These are phyloP conservation scores for Candida tallmaniae DNA, from an alignment of 805 yeast species.

Conservation along the genomic window DNA sequence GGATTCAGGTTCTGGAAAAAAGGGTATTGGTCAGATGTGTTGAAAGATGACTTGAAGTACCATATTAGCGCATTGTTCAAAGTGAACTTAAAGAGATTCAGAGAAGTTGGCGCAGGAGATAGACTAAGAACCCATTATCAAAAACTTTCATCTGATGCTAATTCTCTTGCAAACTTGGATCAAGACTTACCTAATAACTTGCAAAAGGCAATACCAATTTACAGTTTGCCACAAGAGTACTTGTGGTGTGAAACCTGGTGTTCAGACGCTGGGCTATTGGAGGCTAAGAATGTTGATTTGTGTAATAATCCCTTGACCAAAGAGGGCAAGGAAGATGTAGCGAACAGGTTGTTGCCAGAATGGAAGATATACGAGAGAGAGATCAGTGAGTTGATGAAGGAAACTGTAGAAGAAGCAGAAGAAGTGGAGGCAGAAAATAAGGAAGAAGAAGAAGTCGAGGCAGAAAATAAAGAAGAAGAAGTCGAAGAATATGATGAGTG, in stretches of 20 bases:
- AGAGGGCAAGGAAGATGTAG: conserved; percentile 73
- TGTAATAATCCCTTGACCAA: conserved; percentile 82
- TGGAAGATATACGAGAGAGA: conserved; percentile 75
- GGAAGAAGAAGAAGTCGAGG: not conserved
- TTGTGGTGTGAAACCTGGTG: conserved; percentile 96
- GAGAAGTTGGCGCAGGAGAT: conserved; percentile 73
- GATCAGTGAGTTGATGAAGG: too few relatives aligned
- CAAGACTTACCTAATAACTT: conserved; percentile 92
- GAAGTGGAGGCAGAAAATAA: not conserved
- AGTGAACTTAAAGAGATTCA: conserved; percentile 66
- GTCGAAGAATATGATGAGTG: conserved; percentile 6
- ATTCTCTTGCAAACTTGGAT: conserved; percentile 76
- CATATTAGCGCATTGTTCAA: conserved; percentile 85
- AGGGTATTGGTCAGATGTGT: conserved; percentile 78
- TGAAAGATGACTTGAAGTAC: conserved; percentile 58
- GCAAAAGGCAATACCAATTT: conserved; percentile 63
- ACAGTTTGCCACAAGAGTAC: conserved; percentile 78
- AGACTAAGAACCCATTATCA: conserved; percentile 80
- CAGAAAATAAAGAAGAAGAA: not conserved
- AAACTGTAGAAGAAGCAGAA: not conserved
- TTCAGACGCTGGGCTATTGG: conserved; percentile 51
- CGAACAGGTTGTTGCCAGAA: conserved; percentile 72
- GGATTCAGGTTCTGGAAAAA: conserved; percentile 89
- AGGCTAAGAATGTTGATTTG: conserved; percentile 76
- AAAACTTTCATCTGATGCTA: conserved; percentile 69